Percentiles rank a stretch among this genome's conserved stretches.
Evolutionary conservation across 2,329 filamentous ascomycete genomes (phyloP).

Genomic region (Ascochyta lentis): DNA sequence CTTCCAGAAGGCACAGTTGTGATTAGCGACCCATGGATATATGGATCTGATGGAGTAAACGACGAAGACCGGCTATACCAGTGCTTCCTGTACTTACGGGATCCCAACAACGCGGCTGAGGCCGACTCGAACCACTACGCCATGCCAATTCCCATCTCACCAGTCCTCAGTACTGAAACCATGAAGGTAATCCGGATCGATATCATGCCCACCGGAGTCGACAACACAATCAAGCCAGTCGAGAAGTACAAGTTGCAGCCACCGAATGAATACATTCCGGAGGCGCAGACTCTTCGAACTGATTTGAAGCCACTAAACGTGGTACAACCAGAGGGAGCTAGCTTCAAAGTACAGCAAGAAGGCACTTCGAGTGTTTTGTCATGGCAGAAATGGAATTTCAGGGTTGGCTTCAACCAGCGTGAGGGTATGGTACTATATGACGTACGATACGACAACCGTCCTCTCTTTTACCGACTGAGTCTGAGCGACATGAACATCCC

Average conservation of each 20-base stretch:
- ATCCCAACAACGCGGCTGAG: constrained; percentile 65
- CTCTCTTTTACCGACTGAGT: constrained; percentile 70
- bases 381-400: constrained; percentile 76
- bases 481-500: constrained; percentile 72
- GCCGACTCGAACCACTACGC: constrained; percentile 74
- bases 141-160: constrained; percentile 70
- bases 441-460: constrained; percentile 68
- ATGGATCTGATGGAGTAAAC: constrained; percentile 60
- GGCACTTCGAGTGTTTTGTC: constrained; percentile 63
- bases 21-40: constrained; percentile 73
- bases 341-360: constrained; percentile 61
- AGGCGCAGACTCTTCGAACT: constrained; percentile 65
- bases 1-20: constrained; percentile 64
- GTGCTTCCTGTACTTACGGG: constrained; percentile 71
- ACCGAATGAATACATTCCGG: constrained; percentile 70
- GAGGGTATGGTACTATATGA: constrained; percentile 75
- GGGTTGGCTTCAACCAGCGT: constrained; percentile 71
- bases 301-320: constrained; percentile 71
- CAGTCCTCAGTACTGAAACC: constrained; percentile 68
- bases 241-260: constrained; percentile 65
- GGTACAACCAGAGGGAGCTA: constrained; percentile 69
- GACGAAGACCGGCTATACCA: constrained; percentile 63
- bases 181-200: constrained; percentile 74
- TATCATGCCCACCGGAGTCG: constrained; percentile 69
- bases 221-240: constrained; percentile 63